Base-by-base conservation (phyloP, 306 rosid genomes). In the Argentina anserina region DNA sequence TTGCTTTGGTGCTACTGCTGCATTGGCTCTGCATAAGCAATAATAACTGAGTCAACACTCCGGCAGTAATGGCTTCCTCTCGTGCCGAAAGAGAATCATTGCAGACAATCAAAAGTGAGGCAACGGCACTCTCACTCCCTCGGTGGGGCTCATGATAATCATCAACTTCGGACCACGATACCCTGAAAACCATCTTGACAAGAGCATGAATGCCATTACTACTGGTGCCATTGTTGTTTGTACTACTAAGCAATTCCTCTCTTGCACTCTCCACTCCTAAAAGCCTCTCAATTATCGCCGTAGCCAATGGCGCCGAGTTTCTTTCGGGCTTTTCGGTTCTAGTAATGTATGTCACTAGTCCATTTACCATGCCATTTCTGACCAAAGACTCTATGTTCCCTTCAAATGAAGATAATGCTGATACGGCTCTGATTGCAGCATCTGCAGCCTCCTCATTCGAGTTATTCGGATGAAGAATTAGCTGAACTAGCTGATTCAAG, bases 1-100 rank as follows among this genome's bases (percentile, higher is more conserved):
- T 92, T 33, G 92, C 74, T 83, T 92, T 92, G 52, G 90, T 87
- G 66, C 80, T 75, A 37, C 58, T 53, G 69, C 75, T 74, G 69
- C 95, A 85, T 77, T 90, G 92, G 75, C 94, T 88, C 74, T 92
- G 98, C 71, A 92, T 79, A 75, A 92, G 98, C 79, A 90, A 71
- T 13, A 92, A 70, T 66, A 92, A 75, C 77, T 81, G 90, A 52
- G 86, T 88, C 84, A 90, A 75, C 46, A 87, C 80, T 39, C 98
- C 95, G 0, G 58, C 85, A 15, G 53, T 82, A 58, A 92, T 81
- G 63, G 96, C 96, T 82, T 84, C 84, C 55, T 90, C 95, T 73
- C 82, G 79, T 71, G 92, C 98, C 67, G 40, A 34, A 29, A 62
- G 63, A 61, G 79, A 84, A 6, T 87, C 87, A 63, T 64, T 39